phyloP scores from a whole-genome alignment of 176 grass and related monocot genomes.

The Elymus sibiricus region DNA sequence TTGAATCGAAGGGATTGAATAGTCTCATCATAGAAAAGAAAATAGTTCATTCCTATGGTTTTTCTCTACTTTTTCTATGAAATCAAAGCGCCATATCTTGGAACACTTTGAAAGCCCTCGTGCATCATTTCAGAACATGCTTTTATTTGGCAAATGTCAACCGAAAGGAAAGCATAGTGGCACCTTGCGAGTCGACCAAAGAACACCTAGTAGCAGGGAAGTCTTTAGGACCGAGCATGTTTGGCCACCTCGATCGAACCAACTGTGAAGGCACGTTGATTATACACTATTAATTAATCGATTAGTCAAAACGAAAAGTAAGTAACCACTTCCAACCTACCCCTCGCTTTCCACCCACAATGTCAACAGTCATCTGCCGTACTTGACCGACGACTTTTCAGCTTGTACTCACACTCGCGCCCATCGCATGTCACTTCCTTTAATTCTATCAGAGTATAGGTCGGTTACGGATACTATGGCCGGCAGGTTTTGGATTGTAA shows the following conservation, averaged over 20 bases:
- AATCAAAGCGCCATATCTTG: too few species aligned
- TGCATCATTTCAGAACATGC: too few species aligned
- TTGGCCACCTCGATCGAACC: background rate
- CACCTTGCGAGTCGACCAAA: background rate
- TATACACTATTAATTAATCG: background rate
- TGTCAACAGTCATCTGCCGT: slow-evolving; percentile 1
- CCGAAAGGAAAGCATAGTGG: background rate
- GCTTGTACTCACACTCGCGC: background rate
- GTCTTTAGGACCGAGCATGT: background rate
- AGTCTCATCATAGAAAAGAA: too few species aligned
- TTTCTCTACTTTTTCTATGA: too few species aligned
- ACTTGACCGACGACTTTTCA: slow-evolving; percentile 33
- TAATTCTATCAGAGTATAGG: too few species aligned
- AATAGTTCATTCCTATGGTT: too few species aligned
- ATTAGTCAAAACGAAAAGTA: background rate
- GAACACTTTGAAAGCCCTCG: too few species aligned
- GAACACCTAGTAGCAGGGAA: background rate
- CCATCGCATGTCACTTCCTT: background rate
- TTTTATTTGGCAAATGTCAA: background rate
- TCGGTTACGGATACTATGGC: too few species aligned
- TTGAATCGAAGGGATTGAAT: too few species aligned
- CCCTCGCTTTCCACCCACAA: background rate
- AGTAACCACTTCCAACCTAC: slow-evolving; percentile 20
- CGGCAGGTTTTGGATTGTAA: too few species aligned
- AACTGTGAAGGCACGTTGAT: background rate